Conservation (phyloP, 208 protist genomes). For the Acanthamoeba sp. region DNA sequence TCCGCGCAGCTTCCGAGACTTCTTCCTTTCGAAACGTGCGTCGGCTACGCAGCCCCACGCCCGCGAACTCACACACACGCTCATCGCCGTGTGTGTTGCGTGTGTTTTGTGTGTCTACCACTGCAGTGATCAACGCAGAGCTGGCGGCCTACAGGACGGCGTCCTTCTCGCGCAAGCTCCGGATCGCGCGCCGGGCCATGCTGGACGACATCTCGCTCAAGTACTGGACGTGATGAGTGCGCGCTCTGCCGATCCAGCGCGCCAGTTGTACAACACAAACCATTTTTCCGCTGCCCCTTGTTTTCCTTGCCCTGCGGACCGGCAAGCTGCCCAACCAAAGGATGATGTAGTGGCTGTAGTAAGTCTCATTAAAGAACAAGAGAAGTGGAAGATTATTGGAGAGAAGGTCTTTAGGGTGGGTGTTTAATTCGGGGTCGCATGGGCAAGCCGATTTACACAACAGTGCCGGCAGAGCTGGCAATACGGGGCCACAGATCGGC, state of each 20-base stretch:
- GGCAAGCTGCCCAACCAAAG: too few relatives aligned
- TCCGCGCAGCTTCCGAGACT: slow-evolving; percentile 38
- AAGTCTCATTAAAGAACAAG: not conserved
- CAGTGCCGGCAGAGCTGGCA: slow-evolving; percentile 85
- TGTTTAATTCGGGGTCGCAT: slow-evolving; percentile 37
- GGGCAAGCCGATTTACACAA: slow-evolving; percentile 56
- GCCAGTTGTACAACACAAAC: too few relatives aligned
- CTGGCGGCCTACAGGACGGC: slow-evolving; percentile 45
- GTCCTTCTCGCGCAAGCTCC: slow-evolving; percentile 38
- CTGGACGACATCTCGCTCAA: slow-evolving; percentile 46
- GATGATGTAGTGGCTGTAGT: too few relatives aligned
- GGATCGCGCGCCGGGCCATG: slow-evolving; percentile 17
- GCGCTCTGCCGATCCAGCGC: too few relatives aligned
- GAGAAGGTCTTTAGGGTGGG: not conserved
- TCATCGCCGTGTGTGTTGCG: not conserved
- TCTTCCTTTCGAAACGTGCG: slow-evolving; percentile 62
- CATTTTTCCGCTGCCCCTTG: too few relatives aligned
- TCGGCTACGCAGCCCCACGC: too few relatives aligned
- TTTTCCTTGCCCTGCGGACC: not conserved
- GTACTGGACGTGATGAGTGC: not conserved
- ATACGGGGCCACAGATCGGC: slow-evolving; percentile 99
- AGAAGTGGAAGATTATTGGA: not conserved
- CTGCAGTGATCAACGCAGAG: slow-evolving; percentile 69
- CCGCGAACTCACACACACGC: too few relatives aligned
- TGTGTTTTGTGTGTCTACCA: not conserved